Evolutionary conservation across 257 asterid genomes (phyloP), one percentile per base, ranked within the genome.

Genomic region (Lavandula angustifolia): DNA sequence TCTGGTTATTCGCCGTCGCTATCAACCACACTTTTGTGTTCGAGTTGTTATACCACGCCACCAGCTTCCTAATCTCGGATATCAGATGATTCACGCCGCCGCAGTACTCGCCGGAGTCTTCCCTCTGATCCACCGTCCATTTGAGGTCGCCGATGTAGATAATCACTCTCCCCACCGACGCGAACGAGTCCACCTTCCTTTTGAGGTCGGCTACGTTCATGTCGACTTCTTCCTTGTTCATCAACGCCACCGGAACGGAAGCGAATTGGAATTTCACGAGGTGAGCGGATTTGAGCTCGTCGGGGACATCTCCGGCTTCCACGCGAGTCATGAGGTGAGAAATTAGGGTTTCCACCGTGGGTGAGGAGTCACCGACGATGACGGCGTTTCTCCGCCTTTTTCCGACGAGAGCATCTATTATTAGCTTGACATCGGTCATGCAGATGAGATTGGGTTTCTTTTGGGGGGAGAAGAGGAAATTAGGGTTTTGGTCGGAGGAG

Each of bases 161-260:
- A 16, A 89, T 73, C 11, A 89, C 91, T 35, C 84, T 85, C 41
- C 80, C 81, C 0, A 37, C 58, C 5, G 80, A 29, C 11, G 74
- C 74, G 4, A 74, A 67, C 7, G 81, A 69, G 27, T 84, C 95
- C 29, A 86, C 92, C 54, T 86, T 86, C 49, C 89, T 84, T 16
- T 77, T 89, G 51, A 89, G 61, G 62, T 84, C 95, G 12, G 71
- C 51, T 5, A 89, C 79, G 42, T 82, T 83, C 69, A 67, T 18
- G 29, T 86, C 94, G 6, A 89, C 89, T 51, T 86, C 95, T 0
- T 89, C 85, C 22, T 71, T 86, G 63, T 64, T 86, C 95, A 86
- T 86, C 42, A 81, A 66, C 79, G 33, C 79, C 13, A 88, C 55
- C 0, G 87, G 86, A 7, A 88, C 85, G 12, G 87, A 48, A 9